These are phyloP conservation scores for Saturnispora zaruensis DNA, from an alignment of 805 yeast species.

Conservation along the genomic window DNA sequence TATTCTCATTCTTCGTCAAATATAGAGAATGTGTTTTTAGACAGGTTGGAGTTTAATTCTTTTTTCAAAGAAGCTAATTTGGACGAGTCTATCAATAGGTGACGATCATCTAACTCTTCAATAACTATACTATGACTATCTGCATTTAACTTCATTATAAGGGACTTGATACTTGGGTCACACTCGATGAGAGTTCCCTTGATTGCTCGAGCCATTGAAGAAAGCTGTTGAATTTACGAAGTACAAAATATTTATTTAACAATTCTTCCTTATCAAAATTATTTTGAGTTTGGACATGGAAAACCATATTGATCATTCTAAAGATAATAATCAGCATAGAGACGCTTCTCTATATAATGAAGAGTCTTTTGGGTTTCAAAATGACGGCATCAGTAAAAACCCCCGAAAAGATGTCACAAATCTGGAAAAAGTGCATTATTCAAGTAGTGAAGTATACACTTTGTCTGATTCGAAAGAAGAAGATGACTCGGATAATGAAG, in stretches of 20 bases:
- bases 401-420: neutral
- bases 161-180: conserved; percentile 88
- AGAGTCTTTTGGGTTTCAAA: neutral
- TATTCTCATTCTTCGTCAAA: conserved; percentile 49
- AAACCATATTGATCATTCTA: neutral
- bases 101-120: conserved; percentile 90
- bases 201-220: conserved; percentile 43
- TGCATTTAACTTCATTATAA: conserved; percentile 75
- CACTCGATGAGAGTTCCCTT: conserved; percentile 46
- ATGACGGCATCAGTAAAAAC: neutral
- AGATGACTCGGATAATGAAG: conserved; percentile 30
- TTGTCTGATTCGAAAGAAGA: conserved; percentile 1
- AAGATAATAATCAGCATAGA: neutral
- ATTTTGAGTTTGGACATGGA: neutral
- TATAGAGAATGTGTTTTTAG: conserved; percentile 82
- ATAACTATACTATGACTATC: conserved; percentile 57
- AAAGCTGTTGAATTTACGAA: neutral
- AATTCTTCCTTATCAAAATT: neutral
- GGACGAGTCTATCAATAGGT: conserved; percentile 68
- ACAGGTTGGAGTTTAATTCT: conserved; percentile 66
- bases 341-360: neutral
- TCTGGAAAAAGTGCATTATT: neutral
- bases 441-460: neutral
- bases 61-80: conserved; percentile 68
- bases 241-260: neutral